Evolutionary conservation across 2,329 filamentous ascomycete genomes (phyloP), one percentile per base, ranked within the genome.

Genomic region (Trichoderma citrinoviride): DNA sequence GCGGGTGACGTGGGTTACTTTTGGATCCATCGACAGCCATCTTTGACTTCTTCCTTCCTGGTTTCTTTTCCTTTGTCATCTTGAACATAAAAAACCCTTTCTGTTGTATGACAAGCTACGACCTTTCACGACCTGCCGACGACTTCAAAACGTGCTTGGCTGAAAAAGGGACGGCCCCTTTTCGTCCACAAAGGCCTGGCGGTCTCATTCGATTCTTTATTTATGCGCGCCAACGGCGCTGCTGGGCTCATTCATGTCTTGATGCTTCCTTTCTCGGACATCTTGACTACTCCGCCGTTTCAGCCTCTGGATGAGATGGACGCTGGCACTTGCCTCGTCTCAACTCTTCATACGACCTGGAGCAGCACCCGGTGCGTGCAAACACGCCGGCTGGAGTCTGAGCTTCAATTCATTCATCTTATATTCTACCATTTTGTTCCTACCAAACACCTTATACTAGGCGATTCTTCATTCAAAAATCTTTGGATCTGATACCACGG

Each of bases 391-490:
- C 68, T 69, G 72, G 68, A n/a, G 37, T 62, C 21, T 58, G 43
- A 44, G 44, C 47, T 57, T 64, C 43, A 57, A 64, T 64, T 57
- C 61, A 57, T 52, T 50, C 50, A 50, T 27, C 44, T 49, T 46
- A 68, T 55, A 67, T 66, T 58, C 67, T 64, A 68, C 55, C 68
- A 65, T 61, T 47, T 65, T 70, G 65, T 72, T 68, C 63, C 25
- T 19, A 50, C 49, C 71, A 68, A 68, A 67, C 70, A 68, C 68
- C 72, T 67, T 70, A 71, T 66, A 68, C 66, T 66, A 54, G 63
- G 65, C 53, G 23, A 68, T 72, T 68, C 68, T 74, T 70, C 33
- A 41, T 58, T 61, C 56, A 68, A 70, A 54, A 71, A 68, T 62
- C 43, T 50, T 56, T 56, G 64, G 67, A 67, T 44, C 53, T 58